Base-by-base conservation (phyloP, 2,329 filamentous ascomycete species). In the Fusarium sp. region DNA sequence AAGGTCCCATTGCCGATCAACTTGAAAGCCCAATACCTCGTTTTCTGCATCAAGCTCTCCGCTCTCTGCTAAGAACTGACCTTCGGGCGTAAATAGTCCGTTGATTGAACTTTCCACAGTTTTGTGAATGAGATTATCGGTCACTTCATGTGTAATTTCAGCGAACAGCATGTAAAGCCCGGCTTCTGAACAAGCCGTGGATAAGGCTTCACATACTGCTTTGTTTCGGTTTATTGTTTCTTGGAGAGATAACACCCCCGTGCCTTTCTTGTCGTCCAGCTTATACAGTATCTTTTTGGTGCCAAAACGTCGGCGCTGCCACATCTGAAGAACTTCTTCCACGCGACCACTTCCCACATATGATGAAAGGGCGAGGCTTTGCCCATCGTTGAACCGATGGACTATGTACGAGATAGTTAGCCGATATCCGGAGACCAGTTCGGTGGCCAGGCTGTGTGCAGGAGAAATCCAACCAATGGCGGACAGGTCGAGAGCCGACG, bases 131-230 rank as follows among this genome's bases (percentile, higher is more conserved):
- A 26, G 30, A 30, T 62, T 10, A 20, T 70, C 36, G 5, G 38
- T 42, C 5, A 55, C 18, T 26, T 69, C 42, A 20, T 61, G 65
- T 7, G 41, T 73, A 48, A 71, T 38, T 22, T 60, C 56, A 12
- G 66, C 70, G 18, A 73, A 41, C 10, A 73, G 22, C 28, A 73
- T 58, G 30, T 61, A 71, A 30, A 68, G 57, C 4, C 67, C 60
- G 13, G 45, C 59, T 20, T 50, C 31, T 8, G 57, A 26, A 24
- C 71, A 68, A 10, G 61, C 47, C 12, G 30, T 24, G 20, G 50
- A 36, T 16, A 73, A 38, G 3, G 38, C 16, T 24, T 63, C 48
- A 11, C 70, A 65, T 7, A 73, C 57, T 18, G 53, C 64, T 12
- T 15, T 18, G 16, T 73, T 62, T 2, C 54, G 56, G 13, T 20